Evolutionary conservation across 495 filamentous ascomycete genomes (phyloP).

Genomic region (Letharia columbiana): DNA sequence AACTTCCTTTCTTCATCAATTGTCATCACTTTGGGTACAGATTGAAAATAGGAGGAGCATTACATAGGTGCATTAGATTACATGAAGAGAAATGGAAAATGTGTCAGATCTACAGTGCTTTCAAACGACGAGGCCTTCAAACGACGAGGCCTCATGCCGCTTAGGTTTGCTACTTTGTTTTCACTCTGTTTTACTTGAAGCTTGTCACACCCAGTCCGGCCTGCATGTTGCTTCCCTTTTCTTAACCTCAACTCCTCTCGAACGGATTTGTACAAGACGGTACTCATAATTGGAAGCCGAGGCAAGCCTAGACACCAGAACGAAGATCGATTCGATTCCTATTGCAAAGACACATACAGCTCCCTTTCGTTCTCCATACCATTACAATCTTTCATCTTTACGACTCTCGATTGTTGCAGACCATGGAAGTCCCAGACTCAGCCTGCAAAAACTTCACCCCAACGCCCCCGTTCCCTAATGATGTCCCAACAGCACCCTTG

Average conservation of each 20-base stretch:
- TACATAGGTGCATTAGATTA: slow-evolving; percentile 16
- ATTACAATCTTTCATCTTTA: background rate
- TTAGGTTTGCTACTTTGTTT: background rate
- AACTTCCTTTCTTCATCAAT: slow-evolving; percentile 6
- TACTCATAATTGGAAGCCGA: no score
- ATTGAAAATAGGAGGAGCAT: slow-evolving; percentile 13
- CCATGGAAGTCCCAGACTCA: background rate
- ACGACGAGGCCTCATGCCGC: background rate
- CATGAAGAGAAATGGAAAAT: background rate
- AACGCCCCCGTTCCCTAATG: slow-evolving; percentile 44
- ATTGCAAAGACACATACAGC: background rate
- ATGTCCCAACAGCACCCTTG: slow-evolving; percentile 47
- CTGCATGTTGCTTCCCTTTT: background rate
- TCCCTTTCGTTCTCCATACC: background rate
- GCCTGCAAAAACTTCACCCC: background rate
- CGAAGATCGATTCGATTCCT: background rate
- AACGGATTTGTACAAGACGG: background rate
- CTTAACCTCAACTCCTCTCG: background rate
- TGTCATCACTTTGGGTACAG: slow-evolving; percentile 6
- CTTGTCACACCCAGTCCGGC: background rate
- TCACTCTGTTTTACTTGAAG: background rate
- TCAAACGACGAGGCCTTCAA: background rate
- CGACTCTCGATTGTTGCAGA: background rate
- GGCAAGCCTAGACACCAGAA: no score
- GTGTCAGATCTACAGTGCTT: background rate